Conservation (phyloP, 257 asterid genomes). For the Ophiorrhiza pumila region DNA sequence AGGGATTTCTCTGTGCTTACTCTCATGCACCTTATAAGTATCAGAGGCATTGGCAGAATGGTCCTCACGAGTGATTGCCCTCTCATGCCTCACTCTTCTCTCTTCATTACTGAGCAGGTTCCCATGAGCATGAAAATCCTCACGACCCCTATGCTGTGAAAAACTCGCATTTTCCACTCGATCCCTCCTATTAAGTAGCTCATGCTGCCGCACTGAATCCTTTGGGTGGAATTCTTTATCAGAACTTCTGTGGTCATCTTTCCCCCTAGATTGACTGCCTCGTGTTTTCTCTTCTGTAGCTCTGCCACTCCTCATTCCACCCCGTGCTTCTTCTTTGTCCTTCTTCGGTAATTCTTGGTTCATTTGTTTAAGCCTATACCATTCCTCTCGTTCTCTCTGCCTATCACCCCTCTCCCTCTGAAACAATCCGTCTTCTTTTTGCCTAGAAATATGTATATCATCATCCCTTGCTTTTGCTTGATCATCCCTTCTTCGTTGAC, state of each 20-base stretch:
- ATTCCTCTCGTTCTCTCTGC: conserved; percentile 79
- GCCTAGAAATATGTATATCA: conserved; percentile 57
- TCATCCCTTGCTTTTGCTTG: conserved; percentile 56
- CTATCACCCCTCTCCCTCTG: conserved; percentile 74
- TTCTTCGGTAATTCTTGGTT: conserved; percentile 65
- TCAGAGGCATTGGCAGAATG: conserved; percentile 56
- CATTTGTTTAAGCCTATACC: conserved; percentile 65
- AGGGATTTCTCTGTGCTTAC: conserved; percentile 47
- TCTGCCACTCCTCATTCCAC: conserved; percentile 55
- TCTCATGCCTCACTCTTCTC: conserved; percentile 68
- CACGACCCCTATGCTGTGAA: conserved; percentile 65
- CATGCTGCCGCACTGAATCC: conserved; percentile 55
- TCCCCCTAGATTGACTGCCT: conserved; percentile 64
- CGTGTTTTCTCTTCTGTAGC: conserved; percentile 64
- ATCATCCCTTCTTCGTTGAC: conserved; percentile 71
- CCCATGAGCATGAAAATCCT: conserved; percentile 54
- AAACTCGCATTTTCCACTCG: conserved; percentile 59
- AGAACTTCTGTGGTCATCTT: conserved; percentile 64
- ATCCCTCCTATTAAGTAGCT: conserved; percentile 68
- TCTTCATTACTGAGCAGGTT: conserved; percentile 45
- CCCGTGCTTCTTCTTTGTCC: conserved; percentile 69
- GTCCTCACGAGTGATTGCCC: conserved; percentile 54
- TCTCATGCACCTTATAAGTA: conserved; percentile 52
- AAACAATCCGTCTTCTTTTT: conserved; percentile 60
- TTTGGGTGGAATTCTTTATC: conserved; percentile 60